phyloP scores from a whole-genome alignment of 2,329 filamentous ascomycete genomes.

The Stemphylium beticola region DNA sequence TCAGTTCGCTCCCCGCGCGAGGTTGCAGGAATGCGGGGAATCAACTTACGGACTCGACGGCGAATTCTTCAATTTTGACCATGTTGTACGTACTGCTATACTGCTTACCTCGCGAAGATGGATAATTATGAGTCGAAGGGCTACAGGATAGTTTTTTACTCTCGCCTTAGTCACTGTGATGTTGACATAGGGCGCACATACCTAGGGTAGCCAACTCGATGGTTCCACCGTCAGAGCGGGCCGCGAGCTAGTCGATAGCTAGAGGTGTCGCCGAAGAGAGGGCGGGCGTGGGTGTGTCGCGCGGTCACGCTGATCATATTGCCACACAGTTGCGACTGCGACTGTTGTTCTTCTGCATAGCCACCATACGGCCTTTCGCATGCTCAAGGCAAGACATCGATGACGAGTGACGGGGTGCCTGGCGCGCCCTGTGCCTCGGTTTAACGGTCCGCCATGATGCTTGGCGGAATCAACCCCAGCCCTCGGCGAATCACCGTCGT shows the following conservation, averaged over 20 bases:
- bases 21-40: conserved; percentile 25
- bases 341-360: not conserved
- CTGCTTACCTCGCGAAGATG: not conserved
- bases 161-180: no score
- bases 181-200: conserved; percentile 28
- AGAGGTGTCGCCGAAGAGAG: not conserved
- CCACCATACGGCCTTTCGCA: not conserved
- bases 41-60: conserved; percentile 70
- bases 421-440: conserved; percentile 24
- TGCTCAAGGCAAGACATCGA: not conserved
- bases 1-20: conserved; percentile 16
- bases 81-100: conserved; percentile 46
- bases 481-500: conserved; percentile 28
- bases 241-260: conserved; percentile 7
- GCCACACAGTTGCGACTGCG: not conserved
- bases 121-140: not conserved
- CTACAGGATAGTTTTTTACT: no score
- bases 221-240: conserved; percentile 19
- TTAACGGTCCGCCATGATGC: conserved; percentile 15
- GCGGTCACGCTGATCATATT: conserved; percentile 1
- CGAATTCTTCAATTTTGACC: conserved; percentile 67
- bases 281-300: conserved; percentile 1
- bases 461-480: conserved; percentile 25
- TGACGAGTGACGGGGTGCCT: conserved; percentile 8
- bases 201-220: not conserved